Evolutionary conservation across 371 early-diverging fungal genomes (phyloP).

Genomic region (Mucor irregularis): DNA sequence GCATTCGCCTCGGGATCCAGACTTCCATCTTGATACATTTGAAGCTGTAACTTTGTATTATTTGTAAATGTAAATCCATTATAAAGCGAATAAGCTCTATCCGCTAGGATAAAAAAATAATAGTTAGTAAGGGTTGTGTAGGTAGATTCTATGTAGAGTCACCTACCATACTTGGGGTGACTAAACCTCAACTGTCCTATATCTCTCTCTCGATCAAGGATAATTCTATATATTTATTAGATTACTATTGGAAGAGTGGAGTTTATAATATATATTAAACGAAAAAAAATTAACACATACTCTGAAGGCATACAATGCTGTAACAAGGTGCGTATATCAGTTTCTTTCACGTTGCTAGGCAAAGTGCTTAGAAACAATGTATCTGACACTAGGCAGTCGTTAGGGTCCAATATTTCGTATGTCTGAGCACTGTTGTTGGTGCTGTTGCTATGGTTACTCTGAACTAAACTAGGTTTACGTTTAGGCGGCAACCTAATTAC

Average conservation of each 20-base stretch:
- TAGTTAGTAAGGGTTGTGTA: neutral
- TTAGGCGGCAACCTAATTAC: constrained; percentile 40
- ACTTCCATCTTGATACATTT: constrained; percentile 30
- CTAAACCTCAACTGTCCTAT: constrained; percentile 29
- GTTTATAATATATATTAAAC: constrained; percentile 4
- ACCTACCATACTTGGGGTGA: constrained; percentile 27
- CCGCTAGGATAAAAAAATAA: constrained; percentile 24
- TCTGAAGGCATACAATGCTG: constrained; percentile 46
- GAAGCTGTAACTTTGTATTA: constrained; percentile 29
- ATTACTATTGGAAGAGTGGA: constrained; percentile 3
- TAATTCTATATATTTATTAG: constrained; percentile 13
- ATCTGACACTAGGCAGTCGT: constrained; percentile 39
- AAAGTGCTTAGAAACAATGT: constrained; percentile 40
- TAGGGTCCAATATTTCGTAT: constrained; percentile 18
- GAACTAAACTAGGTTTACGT: constrained; percentile 35
- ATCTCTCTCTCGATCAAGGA: constrained; percentile 24
- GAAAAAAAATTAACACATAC: constrained; percentile 27
- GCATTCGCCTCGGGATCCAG: constrained; percentile 35
- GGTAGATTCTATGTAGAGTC: neutral
- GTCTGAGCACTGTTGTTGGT: neutral
- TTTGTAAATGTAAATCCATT: constrained; percentile 38
- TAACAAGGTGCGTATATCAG: constrained; percentile 38
- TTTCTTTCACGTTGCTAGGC: constrained; percentile 32
- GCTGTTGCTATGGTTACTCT: constrained; percentile 1
- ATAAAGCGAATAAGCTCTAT: constrained; percentile 40